Evolutionary conservation across 257 asterid species (phyloP).

Genomic region (Cruciata laevipes): DNA sequence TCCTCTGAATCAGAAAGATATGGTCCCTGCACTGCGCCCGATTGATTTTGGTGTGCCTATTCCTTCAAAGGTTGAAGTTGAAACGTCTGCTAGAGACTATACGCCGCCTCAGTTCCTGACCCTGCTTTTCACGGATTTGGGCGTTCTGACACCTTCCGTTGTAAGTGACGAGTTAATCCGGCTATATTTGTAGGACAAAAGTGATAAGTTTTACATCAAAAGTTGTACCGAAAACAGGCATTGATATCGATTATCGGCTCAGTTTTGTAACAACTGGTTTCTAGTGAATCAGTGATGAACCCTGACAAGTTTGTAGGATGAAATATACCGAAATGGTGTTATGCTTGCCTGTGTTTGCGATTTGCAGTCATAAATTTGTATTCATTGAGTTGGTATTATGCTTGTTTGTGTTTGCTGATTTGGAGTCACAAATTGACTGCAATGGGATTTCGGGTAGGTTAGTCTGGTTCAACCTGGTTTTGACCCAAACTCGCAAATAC

Average conservation of each 20-base stretch:
- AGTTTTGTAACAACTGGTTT: conserved; percentile 2
- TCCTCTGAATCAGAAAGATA: conserved; percentile 85
- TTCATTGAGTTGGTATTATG: not conserved
- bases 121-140: conserved; percentile 77
- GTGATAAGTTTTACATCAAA: not conserved
- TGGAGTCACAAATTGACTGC: too few species aligned
- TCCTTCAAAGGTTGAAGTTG: conserved; percentile 87
- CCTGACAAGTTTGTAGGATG: not conserved
- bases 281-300: not conserved
- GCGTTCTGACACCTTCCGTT: conserved; percentile 86
- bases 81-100: conserved; percentile 90
- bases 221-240: not conserved
- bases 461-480: too few species aligned
- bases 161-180: conserved; percentile 90
- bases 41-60: conserved; percentile 93
- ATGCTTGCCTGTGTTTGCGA: not conserved
- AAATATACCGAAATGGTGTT: not conserved
- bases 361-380: too few species aligned
- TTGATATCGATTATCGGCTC: not conserved
- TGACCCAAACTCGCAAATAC: too few species aligned
- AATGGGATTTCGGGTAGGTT: too few species aligned
- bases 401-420: not conserved
- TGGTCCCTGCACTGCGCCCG: conserved; percentile 84
- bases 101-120: conserved; percentile 89
- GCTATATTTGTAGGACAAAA: conserved; percentile 39